Base-by-base conservation (phyloP, 768 basidiomycete species). In the Zangia roseola region DNA sequence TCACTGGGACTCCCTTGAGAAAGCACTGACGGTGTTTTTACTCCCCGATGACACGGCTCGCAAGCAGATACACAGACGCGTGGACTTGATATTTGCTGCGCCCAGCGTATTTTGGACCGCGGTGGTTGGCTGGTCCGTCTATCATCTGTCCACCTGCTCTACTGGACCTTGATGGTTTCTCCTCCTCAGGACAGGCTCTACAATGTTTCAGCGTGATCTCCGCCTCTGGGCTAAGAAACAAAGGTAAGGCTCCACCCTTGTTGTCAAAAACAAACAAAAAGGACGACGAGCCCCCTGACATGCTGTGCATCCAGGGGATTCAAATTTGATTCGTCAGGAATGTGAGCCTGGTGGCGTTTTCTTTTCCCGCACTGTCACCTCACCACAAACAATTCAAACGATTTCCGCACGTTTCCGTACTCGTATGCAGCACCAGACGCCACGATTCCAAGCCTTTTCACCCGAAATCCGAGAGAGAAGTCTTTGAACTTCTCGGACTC, bases 201-300 rank as follows among this genome's bases (percentile, higher is more conserved):
- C 80, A 52, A 87, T 91, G 83, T 95, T 97, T 62, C 81, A 95
- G 66, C 73, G 91, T 23, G 94, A 95, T 67, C 65, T 97, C 42
- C 76, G 89, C 53, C 68, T 80, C 13, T 88, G 83, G 79, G 86
- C 86, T 2, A 88, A 88, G 59, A 67, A 75, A 36, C 64, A 72
- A 55, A 79, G 69, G 86, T 83, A 55, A 24, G 73, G 49, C n/a
- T 34, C 31, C 8, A 0, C 8, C 30, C 21, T 19, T 14, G 31
- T 16, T 23, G 35, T 25, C 20, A 26, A 31, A 20, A 12, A 25
- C 12, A 35, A 12, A n/a, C n/a, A n/a, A 35, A 35, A 4, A n/a
- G 30, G 9, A 48, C 25, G 5, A 16, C 28, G 28, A 28, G 30
- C 25, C 13, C 36, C 16, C 23, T 52, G 31, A 46, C 45, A 49